A percentile compares a stretch with the other conserved stretches of the same genome.
Evolutionary conservation across 805 yeast species (phyloP).

Genomic region (Ogataea pilisensis): DNA sequence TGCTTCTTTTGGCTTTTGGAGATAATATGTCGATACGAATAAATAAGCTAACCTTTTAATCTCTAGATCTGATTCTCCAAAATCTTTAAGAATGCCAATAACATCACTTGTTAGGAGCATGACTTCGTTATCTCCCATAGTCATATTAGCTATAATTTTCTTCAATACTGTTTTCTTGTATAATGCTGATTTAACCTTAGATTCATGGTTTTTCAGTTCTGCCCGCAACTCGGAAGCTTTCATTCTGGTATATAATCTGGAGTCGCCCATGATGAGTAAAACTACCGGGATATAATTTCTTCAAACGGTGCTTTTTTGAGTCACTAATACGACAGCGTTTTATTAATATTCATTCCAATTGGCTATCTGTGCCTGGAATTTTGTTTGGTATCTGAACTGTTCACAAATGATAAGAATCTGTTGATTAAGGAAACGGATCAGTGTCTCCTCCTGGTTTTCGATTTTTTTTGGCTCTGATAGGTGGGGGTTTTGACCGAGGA

Average conservation of each 20-base stretch:
- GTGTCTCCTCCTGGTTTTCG: too few relatives aligned
- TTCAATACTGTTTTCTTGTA: constrained; percentile 51
- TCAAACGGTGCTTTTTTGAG: too few relatives aligned
- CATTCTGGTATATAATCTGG: constrained; percentile 24
- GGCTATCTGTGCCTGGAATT: too few relatives aligned
- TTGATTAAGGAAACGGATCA: too few relatives aligned
- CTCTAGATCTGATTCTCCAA: constrained; percentile 49
- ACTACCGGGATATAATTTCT: too few relatives aligned
- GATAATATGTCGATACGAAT: constrained; percentile 58
- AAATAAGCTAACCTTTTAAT: constrained; percentile 68
- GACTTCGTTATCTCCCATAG: constrained; percentile 79
- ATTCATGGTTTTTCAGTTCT: constrained; percentile 33
- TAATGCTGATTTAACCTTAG: constrained; percentile 34
- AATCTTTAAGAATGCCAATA: constrained; percentile 40
- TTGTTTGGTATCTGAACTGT: too few relatives aligned
- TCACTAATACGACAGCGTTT: too few relatives aligned
- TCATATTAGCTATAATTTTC: constrained; percentile 77
- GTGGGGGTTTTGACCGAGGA: too few relatives aligned
- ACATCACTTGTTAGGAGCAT: constrained; percentile 62
- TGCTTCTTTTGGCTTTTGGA: constrained; percentile 53
- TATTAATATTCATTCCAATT: too few relatives aligned
- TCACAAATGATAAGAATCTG: too few relatives aligned
- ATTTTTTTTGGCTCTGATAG: too few relatives aligned
- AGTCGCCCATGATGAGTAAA: constrained; percentile 20
- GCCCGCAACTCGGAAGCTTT: constrained; percentile 29